These are phyloP conservation scores for Stromatinia cepivora DNA, from an alignment of 2,329 filamentous ascomycete species.

Conservation along the genomic window DNA sequence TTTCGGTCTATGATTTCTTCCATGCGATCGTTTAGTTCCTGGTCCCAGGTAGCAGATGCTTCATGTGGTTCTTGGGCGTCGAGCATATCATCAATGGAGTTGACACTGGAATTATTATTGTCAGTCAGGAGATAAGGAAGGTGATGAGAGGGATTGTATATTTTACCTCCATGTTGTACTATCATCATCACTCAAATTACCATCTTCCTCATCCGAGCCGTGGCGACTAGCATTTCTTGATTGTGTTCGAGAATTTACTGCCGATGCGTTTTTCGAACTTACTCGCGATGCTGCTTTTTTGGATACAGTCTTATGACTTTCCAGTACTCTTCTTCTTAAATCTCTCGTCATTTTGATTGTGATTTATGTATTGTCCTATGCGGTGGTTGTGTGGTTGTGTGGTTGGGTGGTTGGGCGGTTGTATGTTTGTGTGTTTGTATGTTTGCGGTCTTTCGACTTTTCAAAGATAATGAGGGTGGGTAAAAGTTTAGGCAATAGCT, in stretches of 20 bases:
- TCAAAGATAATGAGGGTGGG: neutral
- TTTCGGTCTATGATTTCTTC: slow-evolving; percentile 68
- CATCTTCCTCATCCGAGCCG: slow-evolving; percentile 55
- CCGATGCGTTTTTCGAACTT: slow-evolving; percentile 50
- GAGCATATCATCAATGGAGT: slow-evolving; percentile 42
- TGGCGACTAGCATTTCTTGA: slow-evolving; percentile 52
- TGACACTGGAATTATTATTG: slow-evolving; percentile 13
- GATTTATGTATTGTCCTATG: neutral
- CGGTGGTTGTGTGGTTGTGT: neutral
- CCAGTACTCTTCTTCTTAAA: slow-evolving; percentile 54
- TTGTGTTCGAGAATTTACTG: slow-evolving; percentile 48
- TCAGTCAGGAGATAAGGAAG: neutral
- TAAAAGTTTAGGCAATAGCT: neutral
- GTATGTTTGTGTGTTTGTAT: neutral
- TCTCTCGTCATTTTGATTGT: slow-evolving; percentile 37
- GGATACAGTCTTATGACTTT: slow-evolving; percentile 59
- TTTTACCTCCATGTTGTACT: slow-evolving; percentile 52
- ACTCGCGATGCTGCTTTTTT: slow-evolving; percentile 54
- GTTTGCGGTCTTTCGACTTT: neutral
- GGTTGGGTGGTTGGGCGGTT: no score
- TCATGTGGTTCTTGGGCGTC: slow-evolving; percentile 49
- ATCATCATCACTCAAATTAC: slow-evolving; percentile 51
- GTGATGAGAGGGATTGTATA: neutral
- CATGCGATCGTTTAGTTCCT: slow-evolving; percentile 58
- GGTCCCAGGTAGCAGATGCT: slow-evolving; percentile 49